phyloP scores from a whole-genome alignment of 306 rosid genomes.

The Quercus cerris region DNA sequence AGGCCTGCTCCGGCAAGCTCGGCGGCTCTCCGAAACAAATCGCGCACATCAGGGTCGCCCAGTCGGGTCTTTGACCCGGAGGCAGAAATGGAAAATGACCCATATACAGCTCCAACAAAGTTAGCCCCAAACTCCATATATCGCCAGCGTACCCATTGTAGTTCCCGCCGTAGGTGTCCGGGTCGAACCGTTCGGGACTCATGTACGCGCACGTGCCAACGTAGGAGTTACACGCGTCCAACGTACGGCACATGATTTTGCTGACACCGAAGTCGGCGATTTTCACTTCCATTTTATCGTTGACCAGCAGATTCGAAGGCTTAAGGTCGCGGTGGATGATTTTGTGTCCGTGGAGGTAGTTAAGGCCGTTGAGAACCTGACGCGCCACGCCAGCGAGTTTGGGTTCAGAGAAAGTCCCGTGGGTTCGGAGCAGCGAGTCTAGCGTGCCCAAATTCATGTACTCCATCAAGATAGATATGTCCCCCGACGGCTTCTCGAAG shows the following conservation, averaged over 20 bases:
- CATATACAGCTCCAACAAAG: slow-evolving; percentile 75
- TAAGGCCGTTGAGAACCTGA: slow-evolving; percentile 64
- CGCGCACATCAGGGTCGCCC: slow-evolving; percentile 89
- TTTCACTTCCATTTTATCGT: slow-evolving; percentile 52
- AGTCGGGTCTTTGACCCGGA: slow-evolving; percentile 83
- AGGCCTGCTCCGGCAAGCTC: slow-evolving; percentile 46
- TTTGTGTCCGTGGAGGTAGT: slow-evolving; percentile 70
- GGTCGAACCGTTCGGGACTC: slow-evolving; percentile 98
- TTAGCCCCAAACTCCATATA: slow-evolving; percentile 89
- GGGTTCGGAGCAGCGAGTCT: slow-evolving; percentile 34
- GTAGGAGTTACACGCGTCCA: slow-evolving; percentile 78
- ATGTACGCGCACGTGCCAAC: slow-evolving; percentile 96
- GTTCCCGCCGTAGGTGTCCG: slow-evolving; percentile 68
- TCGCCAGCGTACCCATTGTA: slow-evolving; percentile 81
- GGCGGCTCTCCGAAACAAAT: slow-evolving; percentile 89
- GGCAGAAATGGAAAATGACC: slow-evolving; percentile 90
- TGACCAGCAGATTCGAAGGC: slow-evolving; percentile 70
- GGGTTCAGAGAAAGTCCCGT: slow-evolving; percentile 58
- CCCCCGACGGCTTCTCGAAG: slow-evolving; percentile 81
- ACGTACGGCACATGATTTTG: slow-evolving; percentile 63
- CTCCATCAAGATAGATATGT: slow-evolving; percentile 73
- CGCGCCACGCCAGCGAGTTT: slow-evolving; percentile 55
- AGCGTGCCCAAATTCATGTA: slow-evolving; percentile 69
- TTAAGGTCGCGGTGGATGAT: slow-evolving; percentile 87
- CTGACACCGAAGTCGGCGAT: slow-evolving; percentile 92